Percentiles rank a stretch among this genome's conserved stretches.
Evolutionary conservation across 208 protist species (phyloP).

Genomic region (Endotrypanum monterogeii): DNA sequence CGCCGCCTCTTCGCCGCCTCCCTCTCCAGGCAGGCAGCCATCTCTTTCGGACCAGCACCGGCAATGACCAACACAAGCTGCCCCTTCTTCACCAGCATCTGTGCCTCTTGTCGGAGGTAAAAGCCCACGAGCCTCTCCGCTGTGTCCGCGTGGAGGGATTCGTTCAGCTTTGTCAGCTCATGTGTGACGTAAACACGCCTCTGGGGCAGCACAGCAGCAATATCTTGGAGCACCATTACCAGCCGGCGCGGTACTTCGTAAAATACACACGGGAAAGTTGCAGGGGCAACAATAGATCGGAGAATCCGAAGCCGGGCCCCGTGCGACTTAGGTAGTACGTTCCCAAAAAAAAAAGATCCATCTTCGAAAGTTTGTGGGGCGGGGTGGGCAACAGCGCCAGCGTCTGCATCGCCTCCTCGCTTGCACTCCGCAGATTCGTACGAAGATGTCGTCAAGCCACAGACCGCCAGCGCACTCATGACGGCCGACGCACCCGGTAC

Average conservation of each 20-base stretch:
- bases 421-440: conserved; percentile 34
- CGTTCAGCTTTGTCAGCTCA: conserved; percentile 92
- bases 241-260: conserved; percentile 89
- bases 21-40: conserved; percentile 53
- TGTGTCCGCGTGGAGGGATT: conserved; percentile 86
- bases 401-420: neutral
- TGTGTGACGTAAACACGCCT: conserved; percentile 83
- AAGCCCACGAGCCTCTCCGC: conserved; percentile 68
- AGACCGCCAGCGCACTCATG: conserved; percentile 75
- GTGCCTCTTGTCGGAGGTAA: conserved; percentile 75
- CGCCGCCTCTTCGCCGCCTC: conserved; percentile 62
- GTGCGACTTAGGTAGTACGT: conserved; percentile 72
- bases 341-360: conserved; percentile 90
- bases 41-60: conserved; percentile 63
- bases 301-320: conserved; percentile 70
- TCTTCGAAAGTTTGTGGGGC: conserved; percentile 39
- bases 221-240: conserved; percentile 79
- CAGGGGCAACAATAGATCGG: conserved; percentile 58
- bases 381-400: neutral
- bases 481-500: conserved; percentile 83
- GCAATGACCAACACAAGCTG: conserved; percentile 86
- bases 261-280: conserved; percentile 78
- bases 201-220: conserved; percentile 65
- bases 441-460: conserved; percentile 65
- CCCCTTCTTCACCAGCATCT: conserved; percentile 72